Base-by-base conservation (phyloP, 139 green algal species). In the Chlorella sp. region DNA sequence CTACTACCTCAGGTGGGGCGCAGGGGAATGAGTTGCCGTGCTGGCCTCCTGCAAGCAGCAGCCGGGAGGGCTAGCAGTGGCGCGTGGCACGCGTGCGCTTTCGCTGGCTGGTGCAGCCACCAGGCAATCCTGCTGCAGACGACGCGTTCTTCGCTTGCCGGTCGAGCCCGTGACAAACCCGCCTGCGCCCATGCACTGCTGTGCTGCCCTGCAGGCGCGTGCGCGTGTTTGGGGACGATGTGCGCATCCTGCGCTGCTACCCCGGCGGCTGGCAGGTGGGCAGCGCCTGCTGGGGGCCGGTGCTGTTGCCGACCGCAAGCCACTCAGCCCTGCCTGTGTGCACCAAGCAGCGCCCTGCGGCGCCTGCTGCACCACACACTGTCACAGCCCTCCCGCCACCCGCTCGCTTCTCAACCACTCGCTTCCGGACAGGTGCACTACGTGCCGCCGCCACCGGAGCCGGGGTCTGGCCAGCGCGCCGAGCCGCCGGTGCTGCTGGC, bases 1-100 rank as follows among this genome's bases (percentile, higher is more conserved):
- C 1, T 97, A 95, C 88, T 92, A 87, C 80, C 87, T 96, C 36
- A 87, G 88, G 73, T 91, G 95, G 81, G 84, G 89, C 34, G 64
- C 84, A 1, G 41, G 32, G 34, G 16, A 13, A 22, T 5, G 24
- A 36, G 60, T 1, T 1, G 60, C 7, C 24, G 24, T 65, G 56
- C 56, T 3, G 34, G 60, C 60, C n/a, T 26, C 28, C 24, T 30
- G 34, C 60, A 68, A 36, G 2, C 13, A 26, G 60, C 60, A 8
- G 5, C 11, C 64, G 8, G 19, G 26, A 8, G 8, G 34, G 36
- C n/a, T 13, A 3, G 1, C 17, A 41, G 36, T 32, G 67, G 11
- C 19, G 16, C n/a, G 11, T n/a, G n/a, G 56, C 13, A 65, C 26
- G 56, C 56, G 56, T 65, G 56, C 56, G 13, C n/a, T n/a, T n/a